Evolutionary conservation across 139 green algal genomes (phyloP).

Genomic region (Chlamydomonas schloesseri): DNA sequence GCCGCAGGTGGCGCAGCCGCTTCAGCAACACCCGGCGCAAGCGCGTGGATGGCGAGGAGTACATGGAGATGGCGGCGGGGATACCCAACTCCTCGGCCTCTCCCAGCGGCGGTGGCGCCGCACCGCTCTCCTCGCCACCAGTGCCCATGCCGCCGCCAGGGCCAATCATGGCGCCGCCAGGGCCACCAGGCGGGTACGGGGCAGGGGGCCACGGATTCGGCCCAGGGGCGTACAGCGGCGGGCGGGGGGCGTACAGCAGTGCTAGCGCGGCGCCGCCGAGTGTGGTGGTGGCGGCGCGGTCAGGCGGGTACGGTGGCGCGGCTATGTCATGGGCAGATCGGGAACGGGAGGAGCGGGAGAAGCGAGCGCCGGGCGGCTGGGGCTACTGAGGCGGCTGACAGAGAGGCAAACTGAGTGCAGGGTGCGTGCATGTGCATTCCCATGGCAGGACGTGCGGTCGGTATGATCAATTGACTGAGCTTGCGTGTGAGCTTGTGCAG

Average conservation of each 20-base stretch:
- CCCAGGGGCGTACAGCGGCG: neutral
- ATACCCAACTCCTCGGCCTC: neutral
- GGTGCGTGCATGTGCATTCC: too few relatives aligned
- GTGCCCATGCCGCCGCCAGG: too few relatives aligned
- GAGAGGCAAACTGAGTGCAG: too few relatives aligned
- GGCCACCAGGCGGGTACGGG: neutral
- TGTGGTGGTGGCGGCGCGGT: slow-evolving; percentile 17
- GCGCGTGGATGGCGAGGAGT: slow-evolving; percentile 6
- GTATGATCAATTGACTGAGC: too few relatives aligned
- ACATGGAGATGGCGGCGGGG: slow-evolving; percentile 16
- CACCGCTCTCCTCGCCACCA: too few relatives aligned
- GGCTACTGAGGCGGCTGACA: neutral
- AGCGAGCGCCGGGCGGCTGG: neutral
- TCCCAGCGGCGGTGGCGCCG: neutral
- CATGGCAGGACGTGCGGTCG: too few relatives aligned
- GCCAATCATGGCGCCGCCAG: too few relatives aligned
- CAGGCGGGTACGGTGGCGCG: neutral
- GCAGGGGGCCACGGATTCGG: neutral
- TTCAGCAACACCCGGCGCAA: neutral
- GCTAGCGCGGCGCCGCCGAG: neutral
- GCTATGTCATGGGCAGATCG: too few relatives aligned
- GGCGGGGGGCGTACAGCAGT: neutral
- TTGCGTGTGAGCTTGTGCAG: too few relatives aligned
- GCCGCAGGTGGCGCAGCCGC: slow-evolving; percentile 1
- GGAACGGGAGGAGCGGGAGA: neutral